Evolutionary conservation across 2,329 filamentous ascomycete genomes (phyloP).

Genomic region (Penicillium sp.): DNA sequence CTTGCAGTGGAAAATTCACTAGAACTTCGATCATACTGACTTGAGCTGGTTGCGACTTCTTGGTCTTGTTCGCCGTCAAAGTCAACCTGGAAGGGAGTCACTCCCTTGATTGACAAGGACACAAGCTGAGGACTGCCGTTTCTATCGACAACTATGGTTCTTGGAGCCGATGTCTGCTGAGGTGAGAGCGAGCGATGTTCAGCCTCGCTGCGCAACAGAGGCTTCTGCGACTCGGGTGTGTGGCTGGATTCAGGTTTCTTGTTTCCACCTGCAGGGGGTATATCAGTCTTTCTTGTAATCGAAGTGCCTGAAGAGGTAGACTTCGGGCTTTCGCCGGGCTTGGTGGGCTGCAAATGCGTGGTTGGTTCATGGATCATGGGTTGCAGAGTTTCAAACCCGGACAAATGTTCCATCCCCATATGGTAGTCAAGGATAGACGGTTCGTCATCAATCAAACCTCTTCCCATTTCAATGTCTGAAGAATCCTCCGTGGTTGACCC

Average conservation of each 20-base stretch:
- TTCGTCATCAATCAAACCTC: neutral
- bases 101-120: neutral
- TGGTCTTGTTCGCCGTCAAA: neutral
- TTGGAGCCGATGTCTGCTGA: conserved; percentile 3
- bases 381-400: conserved; percentile 8
- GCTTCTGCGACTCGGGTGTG: conserved; percentile 22
- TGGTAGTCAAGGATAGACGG: conserved; percentile 11
- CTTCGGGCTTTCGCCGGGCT: neutral
- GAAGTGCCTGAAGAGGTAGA: conserved; percentile 7
- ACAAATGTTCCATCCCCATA: conserved; percentile 9
- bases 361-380: neutral
- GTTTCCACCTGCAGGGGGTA: neutral
- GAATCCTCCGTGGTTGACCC: neutral
- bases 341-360: neutral
- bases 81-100: neutral
- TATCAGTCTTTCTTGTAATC: neutral
- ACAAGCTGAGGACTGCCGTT: conserved; percentile 39
- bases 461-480: neutral
- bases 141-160: conserved; percentile 33
- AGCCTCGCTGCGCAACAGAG: conserved; percentile 9
- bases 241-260: neutral
- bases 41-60: conserved; percentile 7
- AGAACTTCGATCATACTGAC: conserved; percentile 9
- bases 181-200: neutral
- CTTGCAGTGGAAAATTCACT: conserved; percentile 1